A percentile compares a stretch with the other conserved stretches of the same genome.
These are phyloP conservation scores for Backusella circina DNA, from an alignment of 192 early-diverging fungal species.

Conservation along the genomic window DNA sequence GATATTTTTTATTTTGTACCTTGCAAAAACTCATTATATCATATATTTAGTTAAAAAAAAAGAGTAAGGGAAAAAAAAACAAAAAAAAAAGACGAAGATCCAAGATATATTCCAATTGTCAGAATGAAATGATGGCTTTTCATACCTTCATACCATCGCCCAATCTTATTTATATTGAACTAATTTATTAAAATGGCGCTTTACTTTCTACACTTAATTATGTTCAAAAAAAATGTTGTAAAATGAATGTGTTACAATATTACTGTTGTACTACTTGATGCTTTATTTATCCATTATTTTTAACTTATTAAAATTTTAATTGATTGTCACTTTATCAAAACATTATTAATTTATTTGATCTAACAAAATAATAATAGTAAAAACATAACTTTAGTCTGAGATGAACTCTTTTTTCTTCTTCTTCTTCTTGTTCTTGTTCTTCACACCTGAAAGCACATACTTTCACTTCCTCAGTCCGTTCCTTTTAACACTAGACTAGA, in stretches of 20 bases:
- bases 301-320: background rate
- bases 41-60: background rate
- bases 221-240: background rate
- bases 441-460: background rate
- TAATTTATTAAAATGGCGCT: background rate
- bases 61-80: no score
- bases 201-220: no score
- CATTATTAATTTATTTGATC: slow-evolving; percentile 1
- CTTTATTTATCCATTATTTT: background rate
- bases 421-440: background rate
- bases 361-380: background rate
- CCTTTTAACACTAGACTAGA: background rate
- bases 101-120: background rate
- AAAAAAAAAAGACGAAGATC: background rate
- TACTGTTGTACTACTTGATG: background rate
- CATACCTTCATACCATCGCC: background rate
- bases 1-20: background rate
- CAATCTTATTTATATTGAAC: background rate
- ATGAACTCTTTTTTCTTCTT: background rate
- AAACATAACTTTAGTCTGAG: background rate
- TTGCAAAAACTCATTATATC: background rate
- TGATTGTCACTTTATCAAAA: background rate
- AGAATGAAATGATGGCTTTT: background rate
- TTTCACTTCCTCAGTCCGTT: background rate
- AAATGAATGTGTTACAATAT: background rate